phyloP scores from a whole-genome alignment of 192 early-diverging fungal genomes.

The Linnemannia schmuckeri region DNA sequence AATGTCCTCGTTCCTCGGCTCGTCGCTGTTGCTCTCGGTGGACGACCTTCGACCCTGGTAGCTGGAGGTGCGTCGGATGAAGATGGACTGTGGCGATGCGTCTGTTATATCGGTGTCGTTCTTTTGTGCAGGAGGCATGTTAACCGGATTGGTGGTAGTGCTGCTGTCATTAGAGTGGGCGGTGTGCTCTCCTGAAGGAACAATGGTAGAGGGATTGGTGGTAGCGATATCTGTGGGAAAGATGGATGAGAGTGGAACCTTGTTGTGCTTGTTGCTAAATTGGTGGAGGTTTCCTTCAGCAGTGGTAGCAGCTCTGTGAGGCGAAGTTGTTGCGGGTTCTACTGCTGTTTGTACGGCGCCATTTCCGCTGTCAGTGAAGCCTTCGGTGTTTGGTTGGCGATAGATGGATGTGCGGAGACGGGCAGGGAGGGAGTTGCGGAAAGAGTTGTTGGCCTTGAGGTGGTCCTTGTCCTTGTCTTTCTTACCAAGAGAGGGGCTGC shows the following conservation, averaged over 20 bases:
- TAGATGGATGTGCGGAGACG: slow-evolving; percentile 37
- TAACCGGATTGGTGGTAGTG: background rate
- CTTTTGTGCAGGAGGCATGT: background rate
- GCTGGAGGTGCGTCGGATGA: slow-evolving; percentile 48
- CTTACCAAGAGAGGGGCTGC: background rate
- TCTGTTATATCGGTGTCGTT: background rate
- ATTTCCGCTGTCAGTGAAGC: background rate
- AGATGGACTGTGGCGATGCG: slow-evolving; percentile 19
- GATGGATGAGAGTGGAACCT: background rate
- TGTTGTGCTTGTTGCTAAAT: background rate
- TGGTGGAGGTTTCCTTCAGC: background rate
- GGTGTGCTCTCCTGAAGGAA: background rate
- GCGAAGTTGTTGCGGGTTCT: background rate
- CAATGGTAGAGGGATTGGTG: background rate
- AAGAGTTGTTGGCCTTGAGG: slow-evolving; percentile 9
- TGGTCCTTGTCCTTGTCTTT: slow-evolving; percentile 14
- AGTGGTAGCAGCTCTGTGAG: background rate
- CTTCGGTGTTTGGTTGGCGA: slow-evolving; percentile 8
- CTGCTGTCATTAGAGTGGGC: background rate
- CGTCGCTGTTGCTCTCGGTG: slow-evolving; percentile 18
- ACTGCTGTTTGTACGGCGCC: background rate
- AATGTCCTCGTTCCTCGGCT: slow-evolving; percentile 36
- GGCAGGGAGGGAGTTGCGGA: slow-evolving; percentile 42
- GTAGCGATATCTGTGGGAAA: background rate
- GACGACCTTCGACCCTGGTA: slow-evolving; percentile 26